Evolutionary conservation across 108 stramenopile genomes (phyloP).

Genomic region (Nitzschia sp.): DNA sequence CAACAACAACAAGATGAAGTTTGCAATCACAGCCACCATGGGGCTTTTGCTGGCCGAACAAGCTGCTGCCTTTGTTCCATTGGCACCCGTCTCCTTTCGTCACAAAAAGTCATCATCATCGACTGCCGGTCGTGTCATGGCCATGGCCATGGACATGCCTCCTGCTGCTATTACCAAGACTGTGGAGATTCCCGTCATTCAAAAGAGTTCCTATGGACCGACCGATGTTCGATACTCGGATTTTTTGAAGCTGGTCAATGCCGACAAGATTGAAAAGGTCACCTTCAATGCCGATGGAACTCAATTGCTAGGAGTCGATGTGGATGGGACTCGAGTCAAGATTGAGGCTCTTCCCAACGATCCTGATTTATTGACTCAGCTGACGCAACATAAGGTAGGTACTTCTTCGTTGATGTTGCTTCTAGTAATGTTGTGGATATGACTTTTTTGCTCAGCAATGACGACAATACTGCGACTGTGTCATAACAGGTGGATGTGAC

Average conservation of each 20-base stretch:
- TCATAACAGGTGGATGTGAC: slow-evolving; percentile 84
- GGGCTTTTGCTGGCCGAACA: slow-evolving; percentile 43
- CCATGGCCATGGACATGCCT: slow-evolving; percentile 23
- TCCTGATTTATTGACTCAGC: slow-evolving; percentile 91
- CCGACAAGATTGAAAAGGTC: slow-evolving; percentile 74
- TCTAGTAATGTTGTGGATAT: not conserved
- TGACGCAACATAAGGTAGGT: slow-evolving; percentile 87
- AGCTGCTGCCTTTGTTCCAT: slow-evolving; percentile 41
- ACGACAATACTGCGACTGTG: too few species aligned
- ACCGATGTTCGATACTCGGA: slow-evolving; percentile 72
- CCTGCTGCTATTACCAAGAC: slow-evolving; percentile 18
- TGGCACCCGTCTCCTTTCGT: slow-evolving; percentile 10
- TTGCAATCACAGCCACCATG: slow-evolving; percentile 28
- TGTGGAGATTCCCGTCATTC: slow-evolving; percentile 37
- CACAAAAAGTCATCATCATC: not conserved
- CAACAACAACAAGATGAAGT: slow-evolving; percentile 41
- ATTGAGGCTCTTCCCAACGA: slow-evolving; percentile 94
- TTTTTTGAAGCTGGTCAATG: slow-evolving; percentile 68
- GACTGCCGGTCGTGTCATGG: slow-evolving; percentile 21
- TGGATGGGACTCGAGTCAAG: slow-evolving; percentile 85
- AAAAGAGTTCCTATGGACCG: slow-evolving; percentile 52
- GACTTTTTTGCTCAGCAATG: not conserved
- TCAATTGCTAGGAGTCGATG: slow-evolving; percentile 84
- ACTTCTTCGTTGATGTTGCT: not conserved
- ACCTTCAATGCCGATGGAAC: slow-evolving; percentile 90